Base-by-base conservation (phyloP, 2,329 filamentous ascomycete species). In the Chaetomiaceae sp. region DNA sequence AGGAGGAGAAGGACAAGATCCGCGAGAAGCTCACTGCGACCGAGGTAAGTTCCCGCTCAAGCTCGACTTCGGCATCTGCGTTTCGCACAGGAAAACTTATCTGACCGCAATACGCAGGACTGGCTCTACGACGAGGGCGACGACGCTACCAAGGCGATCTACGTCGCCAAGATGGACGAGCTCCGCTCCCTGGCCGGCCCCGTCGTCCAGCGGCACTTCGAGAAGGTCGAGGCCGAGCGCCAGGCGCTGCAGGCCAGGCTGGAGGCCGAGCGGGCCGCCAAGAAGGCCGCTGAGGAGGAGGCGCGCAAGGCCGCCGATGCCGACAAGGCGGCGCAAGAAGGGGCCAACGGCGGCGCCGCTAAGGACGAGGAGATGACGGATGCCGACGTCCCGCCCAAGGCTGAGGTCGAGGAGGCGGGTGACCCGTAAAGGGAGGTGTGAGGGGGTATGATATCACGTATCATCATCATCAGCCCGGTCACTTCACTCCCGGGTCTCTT, bases 71-170 rank as follows among this genome's bases (percentile, higher is more conserved):
- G 14, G 29, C 9, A 30, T 12, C 14, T 4, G 29, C n/a, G n/a
- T n/a, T n/a, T n/a, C n/a, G n/a, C n/a, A n/a, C n/a, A n/a, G 15
- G 3, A 32, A 2, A n/a, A n/a, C 12, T n/a, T 3, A n/a, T 11
- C 58, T 64, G 52, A 66, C 56, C 8, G 3, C 17, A 19, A 47
- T n/a, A 4, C 14, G 33, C 45, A 97, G 91, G 90, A 98, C 65
- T 98, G 93, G 93, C 78, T 98, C 51, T 97, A 97, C 68, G 91
- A 96, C 45, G 93, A 97, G 46, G 93, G 93, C 50, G 90, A 96
- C 54, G 93, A 98, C 66, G 81, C 89, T 56, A 86, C 86, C 62
- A 97, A 97, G 78, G 89, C 86, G 45, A 79, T 93, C 62, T 98
- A 98, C 71, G 73, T 94, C 52, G 79, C 88, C 70, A 98, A 97